Evolutionary conservation across 352 stramenopile genomes (phyloP), one percentile per base, ranked within the genome.

Genomic region (Stephanocyclus meneghinianus): DNA sequence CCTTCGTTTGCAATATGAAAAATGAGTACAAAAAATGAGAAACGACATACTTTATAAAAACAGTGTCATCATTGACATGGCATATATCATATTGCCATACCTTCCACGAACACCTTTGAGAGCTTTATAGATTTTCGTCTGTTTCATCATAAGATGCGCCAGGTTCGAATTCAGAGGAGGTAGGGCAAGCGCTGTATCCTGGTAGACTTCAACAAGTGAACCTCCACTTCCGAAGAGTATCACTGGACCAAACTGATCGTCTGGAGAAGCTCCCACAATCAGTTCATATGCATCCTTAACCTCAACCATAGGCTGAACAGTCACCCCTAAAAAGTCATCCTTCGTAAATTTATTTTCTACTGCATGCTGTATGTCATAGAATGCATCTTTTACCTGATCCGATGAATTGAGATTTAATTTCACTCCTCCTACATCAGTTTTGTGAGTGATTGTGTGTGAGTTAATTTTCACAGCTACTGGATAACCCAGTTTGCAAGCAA

Each of bases 401-500:
- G 63, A 37, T 47, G 69, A 76, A 56, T 60, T 53, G 26, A 84
- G 30, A 48, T 80, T 80, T 15, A 84, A 51, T 26, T 76, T 78
- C 2, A 84, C 76, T 55, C 76, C 76, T 21, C 76, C 76, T n/a
- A 75, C 64, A 64, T 84, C 76, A 13, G 76, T 71, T 47, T 84
- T 84, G 50, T 84, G 76, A 32, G 71, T 73, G 16, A 84, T 76
- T 50, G 62, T 75, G 45, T 75, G 48, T 5, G 69, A 80, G 18
- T 76, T 71, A n/a, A 84, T 75, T 47, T 83, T 83, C 21, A 78
- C 42, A 5, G 75, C 76, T 26, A 84, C 76, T 37, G 76, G 76
- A 65, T 66, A 84, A 13, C 76, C 76, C 21, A 76, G 61, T 1
- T 59, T 48, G 26, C 71, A 44, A 51, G 76, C 76, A 40, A 64